Percentiles rank a stretch among this genome's conserved stretches.
Conservation (phyloP, 2,329 filamentous ascomycete genomes). For the Aciculosporium take region DNA sequence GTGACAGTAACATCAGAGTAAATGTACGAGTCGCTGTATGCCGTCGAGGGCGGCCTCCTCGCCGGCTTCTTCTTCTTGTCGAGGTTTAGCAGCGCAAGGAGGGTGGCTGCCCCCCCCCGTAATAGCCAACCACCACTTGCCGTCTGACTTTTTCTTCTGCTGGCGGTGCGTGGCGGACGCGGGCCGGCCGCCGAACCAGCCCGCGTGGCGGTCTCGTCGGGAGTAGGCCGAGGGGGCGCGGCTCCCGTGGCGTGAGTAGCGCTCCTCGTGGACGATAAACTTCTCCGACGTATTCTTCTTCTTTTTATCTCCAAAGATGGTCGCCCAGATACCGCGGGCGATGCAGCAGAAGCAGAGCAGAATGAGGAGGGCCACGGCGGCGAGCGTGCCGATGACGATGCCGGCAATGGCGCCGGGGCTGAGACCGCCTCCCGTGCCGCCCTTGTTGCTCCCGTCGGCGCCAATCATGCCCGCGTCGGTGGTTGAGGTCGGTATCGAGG, state of each 20-base stretch:
- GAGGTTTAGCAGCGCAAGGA: conserved; percentile 40
- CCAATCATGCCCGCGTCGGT: conserved; percentile 31
- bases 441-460: conserved; percentile 23
- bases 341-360: conserved; percentile 66
- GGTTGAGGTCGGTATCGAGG: conserved; percentile 29
- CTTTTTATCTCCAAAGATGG: conserved; percentile 45
- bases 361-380: conserved; percentile 50
- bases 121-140: conserved; percentile 38
- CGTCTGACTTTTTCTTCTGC: conserved; percentile 31
- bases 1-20: conserved; percentile 30
- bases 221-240: conserved; percentile 26
- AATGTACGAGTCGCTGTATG: conserved; percentile 39
- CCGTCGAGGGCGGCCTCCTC: conserved; percentile 19
- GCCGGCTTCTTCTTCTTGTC: conserved; percentile 33
- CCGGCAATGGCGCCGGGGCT: conserved; percentile 65
- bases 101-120: conserved; percentile 35
- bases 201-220: conserved; percentile 38
- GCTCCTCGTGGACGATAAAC: conserved; percentile 50
- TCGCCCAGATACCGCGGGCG: conserved; percentile 46
- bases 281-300: conserved; percentile 34
- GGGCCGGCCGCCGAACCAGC: conserved; percentile 39
- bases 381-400: conserved; percentile 62
- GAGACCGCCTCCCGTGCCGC: conserved; percentile 31
- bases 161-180: conserved; percentile 26
- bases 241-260: conserved; percentile 36